Percentiles rank a stretch among this genome's conserved stretches.
Evolutionary conservation across 768 basidiomycete genomes (phyloP).

Genomic region (Rossbeevera mucosa): DNA sequence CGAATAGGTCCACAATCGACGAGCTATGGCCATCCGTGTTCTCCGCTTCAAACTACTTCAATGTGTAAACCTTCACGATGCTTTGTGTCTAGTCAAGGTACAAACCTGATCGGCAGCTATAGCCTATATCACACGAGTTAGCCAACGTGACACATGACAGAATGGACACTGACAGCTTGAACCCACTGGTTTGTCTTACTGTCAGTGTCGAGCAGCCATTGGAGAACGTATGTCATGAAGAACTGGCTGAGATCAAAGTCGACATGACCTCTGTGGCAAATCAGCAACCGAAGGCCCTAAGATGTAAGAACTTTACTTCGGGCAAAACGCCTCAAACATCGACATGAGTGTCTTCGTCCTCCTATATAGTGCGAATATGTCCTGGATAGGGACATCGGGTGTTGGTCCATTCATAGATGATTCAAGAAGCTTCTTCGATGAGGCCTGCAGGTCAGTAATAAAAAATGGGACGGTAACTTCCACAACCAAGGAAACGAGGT

Average conservation of each 20-base stretch:
- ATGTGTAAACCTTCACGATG: constrained; percentile 2
- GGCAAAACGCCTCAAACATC: constrained; percentile 81
- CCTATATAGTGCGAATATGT: constrained; percentile 84
- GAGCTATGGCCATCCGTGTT: constrained; percentile 82
- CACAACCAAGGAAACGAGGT: constrained; percentile 72
- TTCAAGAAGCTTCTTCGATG: constrained; percentile 72
- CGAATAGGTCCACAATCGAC: constrained; percentile 96
- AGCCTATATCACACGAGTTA: constrained; percentile 44
- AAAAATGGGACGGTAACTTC: constrained; percentile 64
- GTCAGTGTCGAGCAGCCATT: constrained; percentile 88
- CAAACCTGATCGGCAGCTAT: constrained; percentile 77
- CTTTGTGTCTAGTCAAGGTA: neutral
- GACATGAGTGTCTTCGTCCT: constrained; percentile 66
- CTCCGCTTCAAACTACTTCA: constrained; percentile 69
- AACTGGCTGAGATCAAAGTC: constrained; percentile 68
- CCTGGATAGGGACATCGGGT: constrained; percentile 83
- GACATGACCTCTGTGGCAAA: constrained; percentile 43
- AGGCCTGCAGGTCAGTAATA: constrained; percentile 59
- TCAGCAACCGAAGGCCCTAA: neutral
- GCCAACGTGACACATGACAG: neutral
- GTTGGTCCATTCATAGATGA: constrained; percentile 84
- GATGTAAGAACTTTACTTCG: constrained; percentile 50
- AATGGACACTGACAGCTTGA: constrained; percentile 58
- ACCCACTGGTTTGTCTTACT: constrained; percentile 94
- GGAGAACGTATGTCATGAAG: constrained; percentile 84